phyloP scores from a whole-genome alignment of 2,329 filamentous ascomycete species.

The Claviceps maximensis region DNA sequence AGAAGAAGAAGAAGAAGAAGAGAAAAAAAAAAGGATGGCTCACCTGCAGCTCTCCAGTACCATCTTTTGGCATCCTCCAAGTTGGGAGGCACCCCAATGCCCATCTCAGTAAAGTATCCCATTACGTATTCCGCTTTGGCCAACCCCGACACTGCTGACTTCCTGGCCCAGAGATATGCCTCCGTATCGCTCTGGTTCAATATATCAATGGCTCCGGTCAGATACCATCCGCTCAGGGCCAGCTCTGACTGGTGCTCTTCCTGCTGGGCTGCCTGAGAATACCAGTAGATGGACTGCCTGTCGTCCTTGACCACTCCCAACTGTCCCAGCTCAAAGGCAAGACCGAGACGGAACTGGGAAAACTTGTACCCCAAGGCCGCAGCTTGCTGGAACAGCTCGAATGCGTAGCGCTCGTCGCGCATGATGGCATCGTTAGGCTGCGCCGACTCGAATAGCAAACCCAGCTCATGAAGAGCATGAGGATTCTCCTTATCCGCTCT shows the following conservation, averaged over 20 bases:
- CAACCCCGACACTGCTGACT: conserved; percentile 75
- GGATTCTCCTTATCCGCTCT: conserved; percentile 81
- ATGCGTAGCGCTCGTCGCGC: conserved; percentile 68
- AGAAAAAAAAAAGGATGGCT: too few species aligned
- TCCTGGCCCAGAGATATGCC: conserved; percentile 92
- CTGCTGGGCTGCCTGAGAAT: conserved; percentile 78
- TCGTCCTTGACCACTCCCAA: conserved; percentile 75
- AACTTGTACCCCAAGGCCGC: conserved; percentile 89
- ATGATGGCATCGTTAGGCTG: conserved; percentile 58
- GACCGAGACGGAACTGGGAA: conserved; percentile 79
- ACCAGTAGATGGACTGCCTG: conserved; percentile 81
- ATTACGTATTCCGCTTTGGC: conserved; percentile 96
- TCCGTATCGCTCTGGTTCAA: conserved; percentile 88
- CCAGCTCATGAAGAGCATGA: conserved; percentile 85
- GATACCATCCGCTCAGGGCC: conserved; percentile 79
- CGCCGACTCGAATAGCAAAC: conserved; percentile 50
- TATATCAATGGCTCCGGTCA: conserved; percentile 80
- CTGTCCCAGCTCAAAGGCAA: conserved; percentile 78
- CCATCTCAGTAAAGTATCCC: conserved; percentile 91
- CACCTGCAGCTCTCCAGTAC: conserved; percentile 96
- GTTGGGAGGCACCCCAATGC: conserved; percentile 76
- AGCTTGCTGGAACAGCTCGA: conserved; percentile 71
- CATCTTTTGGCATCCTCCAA: conserved; percentile 93
- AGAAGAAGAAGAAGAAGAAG: background rate
- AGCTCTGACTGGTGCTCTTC: conserved; percentile 90